Percentiles rank a stretch among this genome's conserved stretches.
phyloP scores from a whole-genome alignment of 306 rosid genomes.

The Begonia peltatifolia region DNA sequence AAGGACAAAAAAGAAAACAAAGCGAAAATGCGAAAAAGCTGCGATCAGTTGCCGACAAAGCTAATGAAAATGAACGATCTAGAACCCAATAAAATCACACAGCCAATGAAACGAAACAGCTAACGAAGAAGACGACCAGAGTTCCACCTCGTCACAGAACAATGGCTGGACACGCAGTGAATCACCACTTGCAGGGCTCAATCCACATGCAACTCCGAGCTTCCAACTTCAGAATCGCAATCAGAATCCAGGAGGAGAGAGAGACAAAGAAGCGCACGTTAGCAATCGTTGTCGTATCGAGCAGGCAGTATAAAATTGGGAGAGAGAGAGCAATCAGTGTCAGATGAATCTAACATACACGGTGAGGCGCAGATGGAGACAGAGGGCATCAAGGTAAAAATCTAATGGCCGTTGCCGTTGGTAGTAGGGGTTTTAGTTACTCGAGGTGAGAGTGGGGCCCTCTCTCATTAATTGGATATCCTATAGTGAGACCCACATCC shows the following conservation, averaged over 20 bases:
- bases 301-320: not conserved
- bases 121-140: too few species aligned
- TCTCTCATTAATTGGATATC: not conserved
- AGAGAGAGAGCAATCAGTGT: not conserved
- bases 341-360: constrained; percentile 2
- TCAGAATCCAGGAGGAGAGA: not conserved
- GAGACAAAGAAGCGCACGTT: not conserved
- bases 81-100: too few species aligned
- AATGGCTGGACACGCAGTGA: too few species aligned
- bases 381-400: not conserved
- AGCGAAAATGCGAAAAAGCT: too few species aligned
- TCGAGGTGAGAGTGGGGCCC: constrained; percentile 6
- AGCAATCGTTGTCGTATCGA: not conserved
- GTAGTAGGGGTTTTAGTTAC: constrained; percentile 5
- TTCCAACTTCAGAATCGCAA: not conserved
- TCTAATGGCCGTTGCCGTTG: constrained; percentile 10
- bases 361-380: not conserved
- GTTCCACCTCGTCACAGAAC: too few species aligned
- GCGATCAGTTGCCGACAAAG: too few species aligned
- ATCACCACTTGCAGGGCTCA: not conserved
- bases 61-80: too few species aligned
- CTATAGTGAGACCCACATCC: constrained; percentile 1
- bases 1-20: constrained; percentile 10
- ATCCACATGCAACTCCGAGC: not conserved
- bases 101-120: too few species aligned